Percentiles rank a stretch among this genome's conserved stretches.
Evolutionary conservation across 371 early-diverging fungal genomes (phyloP).

Genomic region (Mortierella polycephala): DNA sequence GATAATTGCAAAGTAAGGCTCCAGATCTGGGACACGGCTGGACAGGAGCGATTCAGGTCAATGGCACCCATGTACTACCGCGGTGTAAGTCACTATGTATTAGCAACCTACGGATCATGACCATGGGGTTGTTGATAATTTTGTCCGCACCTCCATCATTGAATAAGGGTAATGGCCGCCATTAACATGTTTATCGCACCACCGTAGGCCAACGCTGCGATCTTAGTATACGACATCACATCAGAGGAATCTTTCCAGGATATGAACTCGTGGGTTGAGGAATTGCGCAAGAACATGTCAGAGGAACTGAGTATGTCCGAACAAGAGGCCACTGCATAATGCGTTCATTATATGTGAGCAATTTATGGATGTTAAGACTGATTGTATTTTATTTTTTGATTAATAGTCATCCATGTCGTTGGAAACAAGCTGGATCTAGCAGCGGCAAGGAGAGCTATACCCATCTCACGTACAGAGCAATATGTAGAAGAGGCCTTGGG

Average conservation of each 20-base stretch:
- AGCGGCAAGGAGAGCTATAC: slow-evolving; percentile 65
- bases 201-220: slow-evolving; percentile 69
- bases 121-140: not conserved
- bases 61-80: slow-evolving; percentile 87
- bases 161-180: too few relatives aligned
- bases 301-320: slow-evolving; percentile 64
- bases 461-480: slow-evolving; percentile 66
- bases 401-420: slow-evolving; percentile 76
- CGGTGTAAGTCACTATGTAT: slow-evolving; percentile 59
- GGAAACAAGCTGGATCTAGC: slow-evolving; percentile 83
- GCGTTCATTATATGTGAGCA: too few relatives aligned
- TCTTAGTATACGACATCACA: slow-evolving; percentile 74
- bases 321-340: not conserved
- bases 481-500: slow-evolving; percentile 70
- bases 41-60: slow-evolving; percentile 75
- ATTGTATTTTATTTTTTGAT: slow-evolving; percentile 1
- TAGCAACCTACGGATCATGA: not conserved
- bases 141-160: slow-evolving; percentile 6
- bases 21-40: slow-evolving; percentile 81
- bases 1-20: slow-evolving; percentile 75
- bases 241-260: slow-evolving; percentile 70
- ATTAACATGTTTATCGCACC: not conserved
- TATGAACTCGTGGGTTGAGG: slow-evolving; percentile 75
- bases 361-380: too few relatives aligned
- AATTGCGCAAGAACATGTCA: slow-evolving; percentile 77